Percentiles rank a stretch among this genome's conserved stretches.
phyloP scores from a whole-genome alignment of 2,329 filamentous ascomycete genomes.

The Claviceps pusilla region DNA sequence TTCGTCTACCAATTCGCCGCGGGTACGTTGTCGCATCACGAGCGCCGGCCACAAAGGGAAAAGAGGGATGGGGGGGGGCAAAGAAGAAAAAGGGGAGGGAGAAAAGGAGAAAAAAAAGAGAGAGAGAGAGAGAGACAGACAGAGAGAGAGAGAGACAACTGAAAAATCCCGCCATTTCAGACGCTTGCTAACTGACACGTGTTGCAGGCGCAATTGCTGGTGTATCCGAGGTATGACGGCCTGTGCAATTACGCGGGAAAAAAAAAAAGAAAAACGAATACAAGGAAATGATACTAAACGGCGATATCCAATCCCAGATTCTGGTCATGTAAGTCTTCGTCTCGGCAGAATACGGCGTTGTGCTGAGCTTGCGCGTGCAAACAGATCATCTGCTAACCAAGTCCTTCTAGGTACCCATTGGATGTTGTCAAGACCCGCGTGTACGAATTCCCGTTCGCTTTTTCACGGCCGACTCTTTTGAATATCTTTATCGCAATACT shows the following conservation, averaged over 20 bases:
- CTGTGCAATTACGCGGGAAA: background rate
- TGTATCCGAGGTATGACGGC: conserved; percentile 67
- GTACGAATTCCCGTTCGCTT: conserved; percentile 37
- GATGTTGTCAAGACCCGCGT: conserved; percentile 98
- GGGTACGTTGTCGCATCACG: conserved; percentile 37
- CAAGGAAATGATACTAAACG: conserved; percentile 2
- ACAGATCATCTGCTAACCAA: background rate
- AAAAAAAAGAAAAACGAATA: too few species aligned
- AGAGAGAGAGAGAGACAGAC: too few species aligned
- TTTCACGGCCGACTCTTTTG: background rate
- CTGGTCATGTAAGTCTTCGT: conserved; percentile 56
- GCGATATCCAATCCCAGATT: conserved; percentile 41
- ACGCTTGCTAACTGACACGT: conserved; percentile 7
- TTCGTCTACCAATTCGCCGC: conserved; percentile 93
- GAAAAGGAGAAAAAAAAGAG: background rate
- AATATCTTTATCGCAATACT: conserved; percentile 8
- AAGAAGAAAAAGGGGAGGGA: background rate
- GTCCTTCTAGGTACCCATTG: conserved; percentile 68
- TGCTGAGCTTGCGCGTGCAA: background rate
- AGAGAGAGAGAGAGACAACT: too few species aligned
- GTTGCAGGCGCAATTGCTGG: conserved; percentile 72
- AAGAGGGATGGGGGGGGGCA: background rate
- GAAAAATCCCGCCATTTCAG: background rate
- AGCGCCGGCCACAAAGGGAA: background rate
- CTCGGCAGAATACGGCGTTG: background rate